phyloP scores from a whole-genome alignment of 768 basidiomycete species.

The Lentinula raphanica region DNA sequence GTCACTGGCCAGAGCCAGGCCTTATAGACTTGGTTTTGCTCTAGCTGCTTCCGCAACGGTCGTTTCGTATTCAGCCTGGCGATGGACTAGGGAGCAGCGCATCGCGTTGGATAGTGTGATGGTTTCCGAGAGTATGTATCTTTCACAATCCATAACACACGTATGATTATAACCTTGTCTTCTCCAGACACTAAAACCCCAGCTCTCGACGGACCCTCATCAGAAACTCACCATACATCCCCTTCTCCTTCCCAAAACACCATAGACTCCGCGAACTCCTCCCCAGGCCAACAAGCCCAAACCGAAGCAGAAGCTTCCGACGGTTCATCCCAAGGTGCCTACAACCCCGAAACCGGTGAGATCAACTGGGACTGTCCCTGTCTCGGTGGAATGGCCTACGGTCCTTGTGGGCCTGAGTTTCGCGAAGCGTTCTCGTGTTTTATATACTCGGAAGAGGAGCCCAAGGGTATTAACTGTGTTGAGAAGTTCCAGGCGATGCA shows the following conservation, averaged over 20 bases:
- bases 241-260: not conserved
- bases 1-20: not conserved
- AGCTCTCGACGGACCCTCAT: constrained; percentile 1
- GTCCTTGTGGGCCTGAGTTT: constrained; percentile 92
- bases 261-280: not conserved
- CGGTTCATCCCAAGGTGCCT: constrained; percentile 48
- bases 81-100: constrained; percentile 34
- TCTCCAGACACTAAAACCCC: not conserved
- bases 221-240: constrained; percentile 2
- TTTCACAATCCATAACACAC: not conserved
- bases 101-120: constrained; percentile 44
- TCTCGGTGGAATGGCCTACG: constrained; percentile 97
- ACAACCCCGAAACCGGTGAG: constrained; percentile 94
- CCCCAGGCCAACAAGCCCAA: constrained; percentile 7
- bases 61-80: constrained; percentile 46
- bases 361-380: constrained; percentile 99
- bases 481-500: constrained; percentile 99
- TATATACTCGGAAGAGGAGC: constrained; percentile 88
- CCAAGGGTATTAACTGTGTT: constrained; percentile 96
- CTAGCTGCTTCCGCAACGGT: constrained; percentile 41
- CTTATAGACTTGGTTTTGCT: constrained; percentile 24
- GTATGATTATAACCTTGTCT: not conserved
- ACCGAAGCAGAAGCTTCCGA: constrained; percentile 19
- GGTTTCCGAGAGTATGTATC: constrained; percentile 19
- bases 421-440: constrained; percentile 97